Base-by-base conservation (phyloP, 345 rosid species). In the Pistacia integerrima region DNA sequence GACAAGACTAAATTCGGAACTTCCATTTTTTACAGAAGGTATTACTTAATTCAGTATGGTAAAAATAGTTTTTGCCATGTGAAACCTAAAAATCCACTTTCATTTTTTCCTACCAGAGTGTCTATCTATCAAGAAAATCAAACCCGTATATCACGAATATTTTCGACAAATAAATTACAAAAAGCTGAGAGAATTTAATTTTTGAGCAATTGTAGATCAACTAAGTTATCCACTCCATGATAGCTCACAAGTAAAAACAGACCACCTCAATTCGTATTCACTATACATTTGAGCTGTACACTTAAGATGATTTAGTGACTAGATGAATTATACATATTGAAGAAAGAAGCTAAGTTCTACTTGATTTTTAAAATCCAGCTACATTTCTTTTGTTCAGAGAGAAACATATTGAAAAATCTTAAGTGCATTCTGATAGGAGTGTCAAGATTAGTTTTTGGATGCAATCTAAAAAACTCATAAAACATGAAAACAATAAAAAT, bases 151-250 rank as follows among this genome's bases (percentile, higher is more conserved):
- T 22, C 22, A 58, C 10, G 13, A 9, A 70, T 70, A 70, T 20
- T 70, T 38, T 70, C 8, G 20, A 35, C 52, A 48, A 56, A 71
- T 20, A 38, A 57, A 57, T 38, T 12, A 72, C 9, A 28, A 17
- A 41, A 48, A 73, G 76, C 48, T 16, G 41, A 48, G 44, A 28
- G 11, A 28, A 8, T 48, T 73, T 49, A 8, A 38, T 11, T 73
- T 49, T 62, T 73, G 4, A 18, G 28, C 25, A 73, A 63, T 63
- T 49, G 28, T 63, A n/a, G 48, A 51, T 69, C 62, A 56, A 14
- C 49, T 30, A 48, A 51, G 12, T 48, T n/a, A 17, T 9, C 65
- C 44, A 16, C 17, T 30, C 49, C 30, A 55, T 17, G 17, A 72
- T 52, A 44, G 44, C 48, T 60, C 46, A 46, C 5, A 48, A 58